Evolutionary conservation across 768 basidiomycete species (phyloP).

Genomic region (Amanita molliuscula): DNA sequence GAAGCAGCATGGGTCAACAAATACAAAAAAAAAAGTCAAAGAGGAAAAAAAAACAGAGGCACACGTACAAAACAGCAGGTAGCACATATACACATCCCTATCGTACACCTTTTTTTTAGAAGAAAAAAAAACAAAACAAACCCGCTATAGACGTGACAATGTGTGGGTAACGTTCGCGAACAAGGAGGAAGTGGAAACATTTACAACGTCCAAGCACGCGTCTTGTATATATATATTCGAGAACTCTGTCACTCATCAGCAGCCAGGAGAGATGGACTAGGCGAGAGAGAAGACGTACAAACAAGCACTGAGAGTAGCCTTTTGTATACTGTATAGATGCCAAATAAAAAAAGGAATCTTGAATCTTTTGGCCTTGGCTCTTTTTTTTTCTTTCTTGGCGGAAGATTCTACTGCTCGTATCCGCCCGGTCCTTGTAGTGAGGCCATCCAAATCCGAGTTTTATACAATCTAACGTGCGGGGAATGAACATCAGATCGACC

Average conservation of each 20-base stretch:
- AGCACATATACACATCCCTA: background rate
- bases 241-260: background rate
- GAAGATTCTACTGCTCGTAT: slow-evolving; percentile 23
- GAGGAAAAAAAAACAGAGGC: background rate
- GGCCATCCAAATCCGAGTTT: slow-evolving; percentile 95
- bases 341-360: background rate
- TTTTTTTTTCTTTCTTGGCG: background rate
- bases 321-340: too few species aligned
- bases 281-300: background rate
- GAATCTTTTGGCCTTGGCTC: background rate
- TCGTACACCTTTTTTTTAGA: background rate
- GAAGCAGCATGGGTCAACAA: too few species aligned
- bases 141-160: background rate
- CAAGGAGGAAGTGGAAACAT: background rate
- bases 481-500: background rate
- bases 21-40: background rate
- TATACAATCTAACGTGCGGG: slow-evolving; percentile 55
- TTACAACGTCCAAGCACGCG: too few species aligned
- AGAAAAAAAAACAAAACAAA: background rate
- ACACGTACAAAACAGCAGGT: background rate
- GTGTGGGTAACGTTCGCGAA: background rate
- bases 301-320: too few species aligned
- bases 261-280: background rate
- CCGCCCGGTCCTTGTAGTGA: slow-evolving; percentile 49
- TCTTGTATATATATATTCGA: too few species aligned